phyloP scores from a whole-genome alignment of 768 basidiomycete species.

The Naganishia kalamii region DNA sequence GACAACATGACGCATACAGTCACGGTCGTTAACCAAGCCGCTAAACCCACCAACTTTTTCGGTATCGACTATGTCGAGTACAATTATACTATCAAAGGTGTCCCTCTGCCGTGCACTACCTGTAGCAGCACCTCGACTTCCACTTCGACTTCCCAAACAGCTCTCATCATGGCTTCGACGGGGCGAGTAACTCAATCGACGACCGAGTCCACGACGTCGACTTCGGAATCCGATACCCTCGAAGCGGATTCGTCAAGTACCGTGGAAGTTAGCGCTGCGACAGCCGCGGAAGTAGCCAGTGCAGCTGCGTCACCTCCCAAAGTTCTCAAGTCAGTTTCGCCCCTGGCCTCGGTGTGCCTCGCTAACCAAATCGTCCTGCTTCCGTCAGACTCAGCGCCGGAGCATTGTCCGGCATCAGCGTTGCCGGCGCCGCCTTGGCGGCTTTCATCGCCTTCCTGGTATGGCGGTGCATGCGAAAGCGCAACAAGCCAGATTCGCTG shows the following conservation, averaged over 20 bases:
- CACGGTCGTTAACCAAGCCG: not conserved
- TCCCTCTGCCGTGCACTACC: not conserved
- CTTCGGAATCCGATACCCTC: no score
- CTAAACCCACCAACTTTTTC: not conserved
- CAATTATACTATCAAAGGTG: not conserved
- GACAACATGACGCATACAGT: conserved; percentile 13
- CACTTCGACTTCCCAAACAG: no score
- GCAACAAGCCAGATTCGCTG: not conserved
- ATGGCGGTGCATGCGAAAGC: not conserved
- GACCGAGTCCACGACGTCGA: no score
- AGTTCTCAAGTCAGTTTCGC: no score
- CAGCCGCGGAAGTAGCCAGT: no score
- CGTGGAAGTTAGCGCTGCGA: no score
- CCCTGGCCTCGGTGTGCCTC: no score
- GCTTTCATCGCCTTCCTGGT: not conserved
- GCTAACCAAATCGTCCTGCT: not conserved
- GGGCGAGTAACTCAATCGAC: no score
- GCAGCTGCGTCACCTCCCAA: no score
- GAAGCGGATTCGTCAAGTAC: no score
- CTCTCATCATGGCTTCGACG: no score
- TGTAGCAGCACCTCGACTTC: not conserved
- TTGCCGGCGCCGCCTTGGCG: not conserved
- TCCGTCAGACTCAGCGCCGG: not conserved
- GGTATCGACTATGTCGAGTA: conserved; percentile 13
- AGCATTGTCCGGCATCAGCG: not conserved